A percentile compares a stretch with the other conserved stretches of the same genome.
Conservation (phyloP, 2,329 filamentous ascomycete species). For the Trichophyton schoenleinii region DNA sequence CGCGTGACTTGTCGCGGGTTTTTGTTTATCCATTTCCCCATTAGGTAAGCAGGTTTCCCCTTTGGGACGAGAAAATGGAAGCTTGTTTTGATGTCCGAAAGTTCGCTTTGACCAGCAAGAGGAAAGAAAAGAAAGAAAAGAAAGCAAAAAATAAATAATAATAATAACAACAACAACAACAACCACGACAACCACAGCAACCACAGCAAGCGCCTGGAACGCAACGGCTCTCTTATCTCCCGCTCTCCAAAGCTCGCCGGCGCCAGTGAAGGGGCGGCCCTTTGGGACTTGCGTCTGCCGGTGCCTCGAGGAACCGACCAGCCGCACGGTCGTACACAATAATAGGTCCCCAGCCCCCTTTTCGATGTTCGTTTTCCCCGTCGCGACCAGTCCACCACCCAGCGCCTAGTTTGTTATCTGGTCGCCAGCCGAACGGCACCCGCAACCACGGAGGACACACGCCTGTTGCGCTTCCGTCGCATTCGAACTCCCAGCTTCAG, state of each 20-base stretch:
- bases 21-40: conserved; percentile 3
- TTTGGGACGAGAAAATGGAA: background rate
- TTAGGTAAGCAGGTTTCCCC: background rate
- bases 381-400: background rate
- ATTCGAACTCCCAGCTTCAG: background rate
- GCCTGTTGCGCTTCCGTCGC: background rate
- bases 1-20: background rate
- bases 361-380: conserved; percentile 1
- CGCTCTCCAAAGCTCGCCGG: background rate
- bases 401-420: background rate
- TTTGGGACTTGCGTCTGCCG: background rate
- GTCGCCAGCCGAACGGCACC: background rate
- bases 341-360: background rate
- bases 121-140: background rate
- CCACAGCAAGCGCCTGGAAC: too few relatives aligned
- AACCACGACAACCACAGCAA: too few relatives aligned
- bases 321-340: background rate
- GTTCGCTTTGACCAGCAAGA: background rate
- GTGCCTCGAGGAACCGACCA: background rate
- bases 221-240: too few relatives aligned
- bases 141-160: background rate
- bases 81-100: background rate
- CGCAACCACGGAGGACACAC: background rate
- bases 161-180: too few relatives aligned
- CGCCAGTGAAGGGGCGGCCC: background rate